These are phyloP conservation scores for Heliamphora exappendiculata DNA, from an alignment of 148 eudicot species.

Conservation along the genomic window DNA sequence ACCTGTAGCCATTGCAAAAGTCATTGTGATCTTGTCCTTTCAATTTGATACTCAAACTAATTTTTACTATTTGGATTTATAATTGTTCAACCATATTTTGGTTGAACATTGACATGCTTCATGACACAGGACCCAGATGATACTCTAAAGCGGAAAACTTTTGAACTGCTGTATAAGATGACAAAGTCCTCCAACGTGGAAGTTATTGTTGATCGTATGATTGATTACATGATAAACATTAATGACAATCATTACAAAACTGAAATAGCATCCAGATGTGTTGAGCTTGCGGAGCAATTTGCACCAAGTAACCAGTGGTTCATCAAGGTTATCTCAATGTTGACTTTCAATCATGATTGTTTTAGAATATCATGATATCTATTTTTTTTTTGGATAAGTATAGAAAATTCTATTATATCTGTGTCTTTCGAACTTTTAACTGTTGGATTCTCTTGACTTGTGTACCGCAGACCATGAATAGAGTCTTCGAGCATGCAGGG, in stretches of 20 bases:
- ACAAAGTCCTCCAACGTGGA: constrained; percentile 95
- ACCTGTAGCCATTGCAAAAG: neutral
- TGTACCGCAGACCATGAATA: constrained; percentile 85
- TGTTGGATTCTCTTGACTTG: constrained; percentile 9
- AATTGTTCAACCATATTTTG: neutral
- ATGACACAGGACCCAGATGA: constrained; percentile 89
- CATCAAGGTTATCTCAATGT: constrained; percentile 55
- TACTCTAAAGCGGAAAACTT: constrained; percentile 93
- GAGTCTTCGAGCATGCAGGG: constrained; percentile 97
- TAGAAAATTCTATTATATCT: neutral
- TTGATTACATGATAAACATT: constrained; percentile 85
- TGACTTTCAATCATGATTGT: neutral
- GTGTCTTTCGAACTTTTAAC: neutral
- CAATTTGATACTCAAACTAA: neutral
- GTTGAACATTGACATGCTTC: constrained; percentile 17
- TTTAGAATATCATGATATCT: neutral
- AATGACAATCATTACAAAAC: constrained; percentile 94
- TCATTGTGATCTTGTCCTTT: neutral
- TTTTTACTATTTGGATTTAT: neutral
- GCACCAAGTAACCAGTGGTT: constrained; percentile 99
- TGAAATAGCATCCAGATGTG: constrained; percentile 94
- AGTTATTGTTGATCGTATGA: constrained; percentile 96
- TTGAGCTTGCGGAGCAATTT: constrained; percentile 97
- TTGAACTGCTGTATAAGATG: constrained; percentile 92
- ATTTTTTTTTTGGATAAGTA: too few species aligned